A percentile compares a stretch with the other conserved stretches of the same genome.
Conservation (phyloP, 495 filamentous ascomycete genomes). For the Aspergillus avenaceus region DNA sequence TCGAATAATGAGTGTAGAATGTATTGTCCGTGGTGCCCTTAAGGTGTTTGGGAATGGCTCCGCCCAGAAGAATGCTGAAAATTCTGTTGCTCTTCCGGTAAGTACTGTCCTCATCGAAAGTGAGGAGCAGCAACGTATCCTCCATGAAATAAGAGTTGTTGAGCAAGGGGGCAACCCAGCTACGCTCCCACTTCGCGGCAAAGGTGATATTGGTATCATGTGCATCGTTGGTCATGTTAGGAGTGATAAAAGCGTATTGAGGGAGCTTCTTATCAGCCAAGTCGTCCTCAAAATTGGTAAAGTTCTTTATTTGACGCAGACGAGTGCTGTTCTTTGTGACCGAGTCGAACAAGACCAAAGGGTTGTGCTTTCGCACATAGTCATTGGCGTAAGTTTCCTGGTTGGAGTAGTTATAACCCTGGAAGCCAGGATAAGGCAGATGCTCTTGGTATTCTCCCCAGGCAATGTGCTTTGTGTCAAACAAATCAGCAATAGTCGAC, state of each 20-base stretch:
- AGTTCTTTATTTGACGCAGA: slow-evolving; percentile 61
- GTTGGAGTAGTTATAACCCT: slow-evolving; percentile 54
- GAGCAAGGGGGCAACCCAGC: slow-evolving; percentile 60
- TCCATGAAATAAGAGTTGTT: slow-evolving; percentile 62
- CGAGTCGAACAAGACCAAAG: slow-evolving; percentile 55
- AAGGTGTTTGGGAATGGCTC: slow-evolving; percentile 52
- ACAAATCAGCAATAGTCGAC: slow-evolving; percentile 64
- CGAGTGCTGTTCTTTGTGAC: slow-evolving; percentile 52
- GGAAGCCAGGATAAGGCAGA: slow-evolving; percentile 64
- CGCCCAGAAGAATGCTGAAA: slow-evolving; percentile 61
- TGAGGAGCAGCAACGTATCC: slow-evolving; percentile 62
- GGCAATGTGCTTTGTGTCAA: slow-evolving; percentile 62
- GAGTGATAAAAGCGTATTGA: slow-evolving; percentile 72
- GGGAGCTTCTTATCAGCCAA: slow-evolving; percentile 54
- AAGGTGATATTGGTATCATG: slow-evolving; percentile 64
- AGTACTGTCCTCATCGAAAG: slow-evolving; percentile 63
- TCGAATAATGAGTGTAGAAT: slow-evolving; percentile 72
- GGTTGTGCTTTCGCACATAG: slow-evolving; percentile 81
- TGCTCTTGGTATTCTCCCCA: slow-evolving; percentile 72
- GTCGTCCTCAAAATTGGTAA: slow-evolving; percentile 59
- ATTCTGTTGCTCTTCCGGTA: slow-evolving; percentile 55
- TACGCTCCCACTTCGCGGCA: slow-evolving; percentile 53
- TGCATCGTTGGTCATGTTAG: slow-evolving; percentile 72
- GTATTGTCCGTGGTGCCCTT: slow-evolving; percentile 59
- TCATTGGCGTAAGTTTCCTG: slow-evolving; percentile 49